phyloP scores from a whole-genome alignment of 768 basidiomycete species.

The Neoboletus subvelutipes region DNA sequence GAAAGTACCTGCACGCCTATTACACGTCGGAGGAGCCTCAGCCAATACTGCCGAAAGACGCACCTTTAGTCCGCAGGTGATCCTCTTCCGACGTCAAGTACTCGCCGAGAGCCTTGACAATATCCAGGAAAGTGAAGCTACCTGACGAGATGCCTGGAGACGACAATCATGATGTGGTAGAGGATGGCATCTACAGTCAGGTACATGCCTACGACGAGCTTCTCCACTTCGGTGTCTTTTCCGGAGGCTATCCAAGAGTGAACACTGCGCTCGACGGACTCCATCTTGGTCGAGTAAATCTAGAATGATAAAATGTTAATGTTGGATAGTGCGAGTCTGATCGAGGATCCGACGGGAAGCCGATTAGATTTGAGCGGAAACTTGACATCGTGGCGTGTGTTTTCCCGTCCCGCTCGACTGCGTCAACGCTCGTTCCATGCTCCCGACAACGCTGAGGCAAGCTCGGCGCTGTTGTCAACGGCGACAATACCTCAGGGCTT shows the following conservation, averaged over 20 bases:
- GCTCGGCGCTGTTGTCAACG: constrained; percentile 19
- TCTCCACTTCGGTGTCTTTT: constrained; percentile 57
- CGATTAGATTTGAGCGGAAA: constrained; percentile 11
- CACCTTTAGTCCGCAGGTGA: constrained; percentile 76
- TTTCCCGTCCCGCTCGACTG: constrained; percentile 5
- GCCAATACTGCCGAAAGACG: constrained; percentile 2
- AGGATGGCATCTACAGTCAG: background rate
- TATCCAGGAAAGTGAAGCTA: constrained; percentile 58
- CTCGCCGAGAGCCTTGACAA: constrained; percentile 86
- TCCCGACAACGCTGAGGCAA: constrained; percentile 19
- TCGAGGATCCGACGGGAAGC: background rate
- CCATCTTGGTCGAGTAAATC: constrained; percentile 31
- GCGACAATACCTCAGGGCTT: constrained; percentile 25
- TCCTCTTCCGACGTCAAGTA: constrained; percentile 88
- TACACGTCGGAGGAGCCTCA: background rate
- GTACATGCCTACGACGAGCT: constrained; percentile 57
- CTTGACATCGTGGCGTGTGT: constrained; percentile 1
- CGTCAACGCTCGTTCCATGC: constrained; percentile 16
- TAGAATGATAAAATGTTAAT: background rate
- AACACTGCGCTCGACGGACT: constrained; percentile 50
- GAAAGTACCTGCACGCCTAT: constrained; percentile 86
- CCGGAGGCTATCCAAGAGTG: constrained; percentile 72
- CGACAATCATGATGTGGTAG: background rate
- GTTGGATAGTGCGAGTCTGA: background rate
- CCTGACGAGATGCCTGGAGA: constrained; percentile 53